Evolutionary conservation across 345 rosid genomes (phyloP), one percentile per base, ranked within the genome.

Genomic region (Populus alba): DNA sequence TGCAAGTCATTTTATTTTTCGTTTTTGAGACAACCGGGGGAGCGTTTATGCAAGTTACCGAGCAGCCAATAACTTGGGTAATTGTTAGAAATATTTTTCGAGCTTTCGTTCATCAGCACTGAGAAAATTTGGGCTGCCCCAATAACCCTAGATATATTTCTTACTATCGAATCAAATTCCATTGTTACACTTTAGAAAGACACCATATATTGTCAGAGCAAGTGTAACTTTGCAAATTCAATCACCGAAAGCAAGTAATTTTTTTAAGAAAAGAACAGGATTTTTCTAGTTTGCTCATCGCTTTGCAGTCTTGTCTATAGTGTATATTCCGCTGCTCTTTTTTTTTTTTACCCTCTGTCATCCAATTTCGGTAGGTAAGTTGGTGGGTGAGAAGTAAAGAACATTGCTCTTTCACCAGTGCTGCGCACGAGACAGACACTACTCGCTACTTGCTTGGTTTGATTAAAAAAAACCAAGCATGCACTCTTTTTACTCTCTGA

Each of bases 81-180:
- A 13, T 45, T 45, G 16, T 13, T 45, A 8, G 43, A 39, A 39
- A 39, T 39, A 39, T 39, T 39, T 39, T 10, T 39, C 43, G 43
- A 39, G 12, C 43, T 8, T 39, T 39, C 43, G 12, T 7, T 8
- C 43, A 39, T 8, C 43, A 39, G 43, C 41, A 39, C 41, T 7
- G 9, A 1, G 10, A 8, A 39, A 41, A 9, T 10, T 2, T 41
- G 15, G 15, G 47, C 13, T 10, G 15, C 15, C 47, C 47, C 12
- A 12, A 2, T 10, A 41, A 41, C 47, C 47, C 47, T 41, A 3
- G 47, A 41, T 2, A 41, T 41, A 41, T 41, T 41, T 41, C 47
- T 41, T 41, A 41, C 11, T 41, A 41, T 10, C 11, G 75, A 68
- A 72, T 72, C 71, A 61, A 70, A 67, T 62, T 70, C 73, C 35